Conservation (phyloP, 2,329 filamentous ascomycete genomes). For the Tothia fuscella region DNA sequence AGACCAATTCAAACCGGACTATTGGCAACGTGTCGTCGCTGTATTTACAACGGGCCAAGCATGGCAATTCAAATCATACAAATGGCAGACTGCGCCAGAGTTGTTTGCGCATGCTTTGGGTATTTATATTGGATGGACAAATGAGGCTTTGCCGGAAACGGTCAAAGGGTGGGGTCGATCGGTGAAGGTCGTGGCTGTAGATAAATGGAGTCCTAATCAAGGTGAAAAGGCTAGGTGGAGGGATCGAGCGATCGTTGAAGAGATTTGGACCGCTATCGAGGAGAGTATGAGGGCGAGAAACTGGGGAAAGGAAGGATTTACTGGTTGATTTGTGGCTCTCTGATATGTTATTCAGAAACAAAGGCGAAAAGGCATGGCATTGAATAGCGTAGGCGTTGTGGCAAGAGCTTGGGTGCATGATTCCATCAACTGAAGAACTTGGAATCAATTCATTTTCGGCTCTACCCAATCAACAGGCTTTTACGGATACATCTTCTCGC, state of each 20-base stretch:
- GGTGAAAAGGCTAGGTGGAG: conserved; percentile 52
- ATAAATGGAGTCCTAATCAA: conserved; percentile 57
- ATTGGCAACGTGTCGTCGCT: conserved; percentile 89
- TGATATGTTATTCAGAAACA: too few species aligned
- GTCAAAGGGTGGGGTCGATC: conserved; percentile 78
- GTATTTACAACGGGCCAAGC: conserved; percentile 96
- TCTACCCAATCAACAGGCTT: too few species aligned
- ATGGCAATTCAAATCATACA: conserved; percentile 99
- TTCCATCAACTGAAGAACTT: too few species aligned
- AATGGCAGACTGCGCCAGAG: conserved; percentile 80
- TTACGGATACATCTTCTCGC: too few species aligned
- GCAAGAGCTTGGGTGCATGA: too few species aligned
- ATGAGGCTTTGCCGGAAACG: conserved; percentile 64
- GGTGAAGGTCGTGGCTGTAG: conserved; percentile 67
- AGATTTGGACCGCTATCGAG: conserved; percentile 85
- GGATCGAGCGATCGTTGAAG: conserved; percentile 85
- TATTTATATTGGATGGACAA: conserved; percentile 83
- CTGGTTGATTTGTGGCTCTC: neutral
- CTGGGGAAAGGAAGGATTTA: conserved; percentile 53
- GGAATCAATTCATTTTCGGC: too few species aligned
- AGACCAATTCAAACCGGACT: conserved; percentile 93
- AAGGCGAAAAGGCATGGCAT: too few species aligned
- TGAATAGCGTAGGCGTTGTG: too few species aligned
- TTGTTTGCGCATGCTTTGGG: conserved; percentile 82
- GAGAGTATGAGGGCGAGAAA: conserved; percentile 74